These are phyloP conservation scores for Cutaneotrichosporon daszewskae DNA, from an alignment of 1,284 basidiomycete genomes.

Conservation along the genomic window DNA sequence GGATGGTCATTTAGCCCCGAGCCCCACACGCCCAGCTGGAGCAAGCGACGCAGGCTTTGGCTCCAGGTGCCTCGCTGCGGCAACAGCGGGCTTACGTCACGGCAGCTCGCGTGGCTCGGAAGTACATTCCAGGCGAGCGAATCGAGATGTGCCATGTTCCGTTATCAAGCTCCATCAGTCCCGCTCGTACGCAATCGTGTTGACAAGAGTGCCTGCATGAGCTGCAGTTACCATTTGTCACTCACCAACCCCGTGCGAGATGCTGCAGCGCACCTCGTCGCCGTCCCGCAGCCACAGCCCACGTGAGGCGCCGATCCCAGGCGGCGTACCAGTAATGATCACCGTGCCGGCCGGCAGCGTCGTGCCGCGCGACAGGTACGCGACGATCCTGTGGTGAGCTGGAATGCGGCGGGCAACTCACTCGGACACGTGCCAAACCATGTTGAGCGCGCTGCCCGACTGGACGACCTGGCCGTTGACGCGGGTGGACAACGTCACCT, in stretches of 20 bases:
- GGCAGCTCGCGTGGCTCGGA: too few relatives aligned
- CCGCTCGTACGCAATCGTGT: constrained; percentile 69
- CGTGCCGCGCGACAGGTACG: constrained; percentile 74
- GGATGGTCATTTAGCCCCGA: too few relatives aligned
- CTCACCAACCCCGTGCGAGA: constrained; percentile 26
- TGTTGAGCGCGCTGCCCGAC: constrained; percentile 58
- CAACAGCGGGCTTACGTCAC: too few relatives aligned
- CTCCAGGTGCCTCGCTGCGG: too few relatives aligned
- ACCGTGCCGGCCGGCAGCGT: constrained; percentile 74
- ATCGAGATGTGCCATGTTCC: too few relatives aligned
- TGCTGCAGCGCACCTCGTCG: constrained; percentile 62
- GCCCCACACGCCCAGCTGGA: too few relatives aligned
- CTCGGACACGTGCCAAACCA: constrained; percentile 30
- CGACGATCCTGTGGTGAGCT: constrained; percentile 43
- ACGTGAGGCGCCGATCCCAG: constrained; percentile 66
- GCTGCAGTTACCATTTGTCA: neutral
- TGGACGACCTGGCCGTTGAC: constrained; percentile 68
- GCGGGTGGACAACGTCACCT: constrained; percentile 58
- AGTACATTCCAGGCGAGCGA: too few relatives aligned
- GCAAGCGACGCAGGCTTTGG: too few relatives aligned
- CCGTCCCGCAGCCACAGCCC: constrained; percentile 67
- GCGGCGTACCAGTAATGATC: constrained; percentile 70
- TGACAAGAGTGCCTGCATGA: constrained; percentile 59
- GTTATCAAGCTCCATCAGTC: too few relatives aligned
- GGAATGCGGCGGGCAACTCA: constrained; percentile 7